Evolutionary conservation across 495 filamentous ascomycete genomes (phyloP).

Genomic region (Evansstolkia leycettana): DNA sequence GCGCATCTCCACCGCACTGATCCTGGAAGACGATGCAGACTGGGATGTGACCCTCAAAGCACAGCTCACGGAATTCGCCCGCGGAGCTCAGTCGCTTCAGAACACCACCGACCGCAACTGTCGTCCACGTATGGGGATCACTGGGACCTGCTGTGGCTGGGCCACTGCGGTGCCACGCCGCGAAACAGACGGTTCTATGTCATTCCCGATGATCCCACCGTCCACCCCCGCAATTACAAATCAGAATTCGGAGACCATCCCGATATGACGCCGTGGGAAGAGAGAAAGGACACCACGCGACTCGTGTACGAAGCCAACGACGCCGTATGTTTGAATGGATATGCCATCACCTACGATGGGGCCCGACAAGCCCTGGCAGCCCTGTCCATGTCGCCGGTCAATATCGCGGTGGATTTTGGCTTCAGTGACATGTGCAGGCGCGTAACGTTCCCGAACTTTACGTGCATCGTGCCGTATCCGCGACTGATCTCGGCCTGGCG

Average conservation of each 20-base stretch:
- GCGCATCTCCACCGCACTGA: slow-evolving; percentile 34
- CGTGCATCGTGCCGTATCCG: slow-evolving; percentile 18
- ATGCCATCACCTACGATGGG: slow-evolving; percentile 41
- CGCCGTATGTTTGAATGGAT: slow-evolving; percentile 23
- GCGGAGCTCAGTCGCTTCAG: slow-evolving; percentile 15
- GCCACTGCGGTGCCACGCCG: slow-evolving; percentile 10
- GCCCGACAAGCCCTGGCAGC: slow-evolving; percentile 38
- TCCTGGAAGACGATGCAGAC: slow-evolving; percentile 46
- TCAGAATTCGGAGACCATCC: slow-evolving; percentile 6
- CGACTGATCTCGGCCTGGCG: slow-evolving; percentile 16
- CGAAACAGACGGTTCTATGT: slow-evolving; percentile 17
- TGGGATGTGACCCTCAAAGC: slow-evolving; percentile 41
- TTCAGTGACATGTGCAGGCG: slow-evolving; percentile 15
- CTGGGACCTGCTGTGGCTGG: slow-evolving; percentile 48
- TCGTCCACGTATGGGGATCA: slow-evolving; percentile 44
- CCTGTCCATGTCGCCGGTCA: slow-evolving; percentile 13
- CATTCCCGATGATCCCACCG: slow-evolving; percentile 21
- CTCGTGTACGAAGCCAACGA: slow-evolving; percentile 14
- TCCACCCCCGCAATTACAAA: slow-evolving; percentile 5
- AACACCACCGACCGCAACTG: slow-evolving; percentile 10
- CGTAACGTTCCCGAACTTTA: too few relatives aligned
- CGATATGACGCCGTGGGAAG: slow-evolving; percentile 12
- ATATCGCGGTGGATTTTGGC: slow-evolving; percentile 11
- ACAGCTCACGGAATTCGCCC: slow-evolving; percentile 38
- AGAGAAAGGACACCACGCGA: slow-evolving; percentile 17